phyloP scores from a whole-genome alignment of 306 rosid genomes.

The Lotus japonicus region DNA sequence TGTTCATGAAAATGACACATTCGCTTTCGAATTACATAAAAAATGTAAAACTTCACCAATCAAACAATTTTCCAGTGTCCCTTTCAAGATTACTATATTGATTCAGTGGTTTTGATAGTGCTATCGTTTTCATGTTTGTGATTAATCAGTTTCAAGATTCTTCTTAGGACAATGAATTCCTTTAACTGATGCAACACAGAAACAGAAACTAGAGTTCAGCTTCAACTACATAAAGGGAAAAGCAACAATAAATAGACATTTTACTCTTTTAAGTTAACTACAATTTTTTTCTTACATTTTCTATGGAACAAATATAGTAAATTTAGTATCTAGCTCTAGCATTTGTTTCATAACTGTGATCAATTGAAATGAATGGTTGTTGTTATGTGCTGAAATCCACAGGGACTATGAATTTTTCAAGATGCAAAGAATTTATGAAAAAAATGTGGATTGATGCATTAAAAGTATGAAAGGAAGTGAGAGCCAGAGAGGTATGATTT shows the following conservation, averaged over 20 bases:
- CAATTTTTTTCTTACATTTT: background rate
- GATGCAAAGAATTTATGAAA: slow-evolving; percentile 1
- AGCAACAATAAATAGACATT: no score
- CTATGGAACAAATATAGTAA: background rate
- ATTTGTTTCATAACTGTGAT: background rate
- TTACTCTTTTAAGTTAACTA: background rate
- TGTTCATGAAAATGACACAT: slow-evolving; percentile 25
- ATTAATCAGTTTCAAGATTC: slow-evolving; percentile 1
- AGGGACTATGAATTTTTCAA: background rate
- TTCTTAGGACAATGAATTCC: slow-evolving; percentile 14
- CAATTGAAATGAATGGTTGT: background rate
- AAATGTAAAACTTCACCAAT: slow-evolving; percentile 2
- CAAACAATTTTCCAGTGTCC: slow-evolving; percentile 19
- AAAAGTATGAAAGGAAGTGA: background rate
- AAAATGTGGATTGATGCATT: slow-evolving; percentile 3
- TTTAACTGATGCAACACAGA: background rate
- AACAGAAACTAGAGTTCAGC: background rate
- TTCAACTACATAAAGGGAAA: background rate
- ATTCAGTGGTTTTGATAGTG: slow-evolving; percentile 24
- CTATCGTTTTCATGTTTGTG: slow-evolving; percentile 27
- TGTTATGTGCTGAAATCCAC: no score
- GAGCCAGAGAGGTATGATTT: slow-evolving; percentile 1
- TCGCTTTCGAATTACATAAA: background rate
- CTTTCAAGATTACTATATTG: slow-evolving; percentile 21
- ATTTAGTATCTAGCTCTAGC: background rate